Evolutionary conservation across 805 yeast species (phyloP).

Genomic region (Candida parachauliodes): DNA sequence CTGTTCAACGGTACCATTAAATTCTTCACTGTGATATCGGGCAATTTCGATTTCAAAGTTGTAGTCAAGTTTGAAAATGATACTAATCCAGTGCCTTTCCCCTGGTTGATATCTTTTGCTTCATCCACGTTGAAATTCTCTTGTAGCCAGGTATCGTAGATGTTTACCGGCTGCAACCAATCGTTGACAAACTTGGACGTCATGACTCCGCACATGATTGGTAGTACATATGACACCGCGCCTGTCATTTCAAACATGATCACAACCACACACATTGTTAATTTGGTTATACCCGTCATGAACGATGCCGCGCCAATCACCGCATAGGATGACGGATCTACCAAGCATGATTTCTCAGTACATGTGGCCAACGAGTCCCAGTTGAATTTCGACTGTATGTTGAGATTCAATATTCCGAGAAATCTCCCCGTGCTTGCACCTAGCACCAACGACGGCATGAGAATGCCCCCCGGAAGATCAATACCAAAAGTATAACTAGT

Average conservation of each 20-base stretch:
- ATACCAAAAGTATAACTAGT: slow-evolving; percentile 69
- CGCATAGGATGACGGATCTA: slow-evolving; percentile 85
- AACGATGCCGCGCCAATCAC: slow-evolving; percentile 86
- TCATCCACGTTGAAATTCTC: slow-evolving; percentile 24
- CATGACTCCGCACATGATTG: slow-evolving; percentile 82
- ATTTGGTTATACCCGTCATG: slow-evolving; percentile 73
- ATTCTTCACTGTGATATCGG: slow-evolving; percentile 24
- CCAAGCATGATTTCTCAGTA: slow-evolving; percentile 49
- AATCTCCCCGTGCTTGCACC: slow-evolving; percentile 61
- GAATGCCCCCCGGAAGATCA: slow-evolving; percentile 63
- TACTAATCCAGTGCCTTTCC: slow-evolving; percentile 38
- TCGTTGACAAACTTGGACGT: slow-evolving; percentile 72
- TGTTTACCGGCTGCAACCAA: slow-evolving; percentile 51
- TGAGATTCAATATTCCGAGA: slow-evolving; percentile 50
- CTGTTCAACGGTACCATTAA: slow-evolving; percentile 29
- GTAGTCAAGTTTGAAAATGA: slow-evolving; percentile 28
- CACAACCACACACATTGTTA: slow-evolving; percentile 78
- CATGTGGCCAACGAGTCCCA: slow-evolving; percentile 35
- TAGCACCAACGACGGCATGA: slow-evolving; percentile 59
- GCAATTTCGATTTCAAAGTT: slow-evolving; percentile 25
- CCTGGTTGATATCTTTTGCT: slow-evolving; percentile 19
- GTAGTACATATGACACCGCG: slow-evolving; percentile 77
- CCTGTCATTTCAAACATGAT: slow-evolving; percentile 82
- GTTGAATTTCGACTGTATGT: slow-evolving; percentile 39
- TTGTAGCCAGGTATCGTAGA: slow-evolving; percentile 52